Conservation (phyloP, 768 basidiomycete species). For the Lactifluus subvellereus region DNA sequence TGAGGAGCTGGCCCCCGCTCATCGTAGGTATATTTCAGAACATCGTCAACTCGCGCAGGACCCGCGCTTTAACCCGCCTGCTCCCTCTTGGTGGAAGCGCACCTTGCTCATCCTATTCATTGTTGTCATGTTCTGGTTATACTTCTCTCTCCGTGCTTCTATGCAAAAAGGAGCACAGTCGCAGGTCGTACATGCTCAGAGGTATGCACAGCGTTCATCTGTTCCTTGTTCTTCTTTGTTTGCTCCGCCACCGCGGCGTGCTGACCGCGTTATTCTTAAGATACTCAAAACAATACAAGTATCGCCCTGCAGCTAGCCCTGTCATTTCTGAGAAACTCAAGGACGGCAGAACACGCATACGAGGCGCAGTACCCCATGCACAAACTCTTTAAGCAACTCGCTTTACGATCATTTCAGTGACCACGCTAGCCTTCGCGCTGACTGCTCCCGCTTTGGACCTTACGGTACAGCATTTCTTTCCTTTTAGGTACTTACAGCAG, state of each 20-base stretch:
- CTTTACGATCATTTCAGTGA: background rate
- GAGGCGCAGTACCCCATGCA: conserved; percentile 53
- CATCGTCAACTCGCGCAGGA: conserved; percentile 29
- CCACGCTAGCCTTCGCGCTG: background rate
- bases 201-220: conserved; percentile 39
- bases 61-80: conserved; percentile 45
- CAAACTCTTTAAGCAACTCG: background rate
- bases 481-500: background rate
- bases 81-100: conserved; percentile 49
- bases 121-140: conserved; percentile 37
- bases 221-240: background rate
- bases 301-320: conserved; percentile 79
- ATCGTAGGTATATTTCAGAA: conserved; percentile 5
- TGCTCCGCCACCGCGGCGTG: background rate
- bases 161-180: conserved; percentile 28
- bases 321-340: conserved; percentile 70
- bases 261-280: conserved; percentile 34
- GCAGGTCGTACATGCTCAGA: conserved; percentile 53
- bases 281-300: conserved; percentile 79
- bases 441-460: background rate
- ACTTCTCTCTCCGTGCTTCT: conserved; percentile 28
- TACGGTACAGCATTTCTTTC: background rate
- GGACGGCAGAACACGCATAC: conserved; percentile 60
- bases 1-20: background rate
- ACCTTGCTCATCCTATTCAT: conserved; percentile 41